Percentiles rank a stretch among this genome's conserved stretches.
phyloP scores from a whole-genome alignment of 352 stramenopile species.

The Globisporangium nagaii region DNA sequence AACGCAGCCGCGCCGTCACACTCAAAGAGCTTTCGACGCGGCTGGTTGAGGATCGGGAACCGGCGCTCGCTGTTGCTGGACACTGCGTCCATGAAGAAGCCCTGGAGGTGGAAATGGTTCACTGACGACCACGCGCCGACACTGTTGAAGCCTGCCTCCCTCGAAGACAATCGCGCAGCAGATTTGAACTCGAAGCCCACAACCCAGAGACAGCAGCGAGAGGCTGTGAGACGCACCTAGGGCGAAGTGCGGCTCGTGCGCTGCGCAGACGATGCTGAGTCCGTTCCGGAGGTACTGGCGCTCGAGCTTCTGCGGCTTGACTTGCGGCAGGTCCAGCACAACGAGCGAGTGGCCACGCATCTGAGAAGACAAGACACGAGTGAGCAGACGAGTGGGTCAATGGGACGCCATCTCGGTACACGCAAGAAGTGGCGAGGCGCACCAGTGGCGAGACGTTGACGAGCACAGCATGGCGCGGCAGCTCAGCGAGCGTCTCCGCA shows the following conservation, averaged over 20 bases:
- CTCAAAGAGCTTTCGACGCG: constrained; percentile 25
- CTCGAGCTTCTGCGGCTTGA: constrained; percentile 37
- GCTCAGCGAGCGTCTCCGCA: neutral
- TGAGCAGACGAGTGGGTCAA: neutral
- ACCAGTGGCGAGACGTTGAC: constrained; percentile 72
- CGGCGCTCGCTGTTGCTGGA: constrained; percentile 1
- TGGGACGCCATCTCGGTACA: too few relatives aligned
- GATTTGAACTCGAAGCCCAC: too few relatives aligned
- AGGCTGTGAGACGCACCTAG: constrained; percentile 22
- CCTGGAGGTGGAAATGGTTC: constrained; percentile 73
- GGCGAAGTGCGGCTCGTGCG: constrained; percentile 32
- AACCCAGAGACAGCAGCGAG: neutral
- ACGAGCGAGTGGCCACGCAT: constrained; percentile 58
- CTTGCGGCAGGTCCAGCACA: constrained; percentile 32
- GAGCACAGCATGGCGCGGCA: constrained; percentile 25
- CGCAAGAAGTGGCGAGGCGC: neutral
- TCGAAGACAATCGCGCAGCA: too few relatives aligned
- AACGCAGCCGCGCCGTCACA: constrained; percentile 6
- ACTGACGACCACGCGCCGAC: constrained; percentile 71
- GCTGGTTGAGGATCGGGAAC: constrained; percentile 39
- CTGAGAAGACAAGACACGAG: constrained; percentile 13
- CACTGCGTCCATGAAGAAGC: constrained; percentile 38
- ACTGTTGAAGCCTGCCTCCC: constrained; percentile 72
- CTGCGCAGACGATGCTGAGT: constrained; percentile 15
- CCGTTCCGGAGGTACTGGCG: constrained; percentile 19